Evolutionary conservation across 441 rosid species (phyloP).

Genomic region (Eruca vesicaria): DNA sequence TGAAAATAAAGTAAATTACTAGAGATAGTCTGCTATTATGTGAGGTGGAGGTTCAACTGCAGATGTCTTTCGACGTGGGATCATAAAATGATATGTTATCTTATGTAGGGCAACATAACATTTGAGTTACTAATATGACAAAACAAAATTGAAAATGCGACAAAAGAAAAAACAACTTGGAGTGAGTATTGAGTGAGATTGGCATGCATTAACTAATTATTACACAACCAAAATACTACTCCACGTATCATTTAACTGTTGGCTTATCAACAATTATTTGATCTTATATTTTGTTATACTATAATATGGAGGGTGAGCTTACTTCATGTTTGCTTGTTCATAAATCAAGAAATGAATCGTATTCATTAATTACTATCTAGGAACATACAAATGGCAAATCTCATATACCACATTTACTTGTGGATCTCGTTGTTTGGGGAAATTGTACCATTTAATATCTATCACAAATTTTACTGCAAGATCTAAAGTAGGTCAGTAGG

Average conservation of each 20-base stretch:
- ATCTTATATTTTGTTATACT: not conserved
- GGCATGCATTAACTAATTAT: slow-evolving; percentile 29
- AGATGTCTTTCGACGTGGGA: slow-evolving; percentile 7
- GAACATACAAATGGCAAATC: not conserved
- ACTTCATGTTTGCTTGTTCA: slow-evolving; percentile 23
- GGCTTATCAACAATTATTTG: slow-evolving; percentile 1
- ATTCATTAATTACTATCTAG: slow-evolving; percentile 15
- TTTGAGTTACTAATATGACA: slow-evolving; percentile 21
- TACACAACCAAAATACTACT: slow-evolving; percentile 12
- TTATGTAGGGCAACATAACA: slow-evolving; percentile 24
- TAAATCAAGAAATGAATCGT: slow-evolving; percentile 1
- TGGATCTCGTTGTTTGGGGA: slow-evolving; percentile 24
- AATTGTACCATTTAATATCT: slow-evolving; percentile 20
- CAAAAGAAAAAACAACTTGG: slow-evolving; percentile 15
- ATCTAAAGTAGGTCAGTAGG: slow-evolving; percentile 9
- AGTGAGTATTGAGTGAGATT: slow-evolving; percentile 27
- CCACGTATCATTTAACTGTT: slow-evolving; percentile 23
- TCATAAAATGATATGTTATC: slow-evolving; percentile 21
- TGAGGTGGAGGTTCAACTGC: slow-evolving; percentile 11
- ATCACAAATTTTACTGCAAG: slow-evolving; percentile 13
- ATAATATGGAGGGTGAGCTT: not conserved
- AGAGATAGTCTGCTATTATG: not conserved
- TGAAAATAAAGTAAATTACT: no score
- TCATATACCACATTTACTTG: slow-evolving; percentile 21
- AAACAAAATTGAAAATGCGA: slow-evolving; percentile 5